Evolutionary conservation across 371 early-diverging fungal species (phyloP).

Genomic region (Gilbertella persicaria): DNA sequence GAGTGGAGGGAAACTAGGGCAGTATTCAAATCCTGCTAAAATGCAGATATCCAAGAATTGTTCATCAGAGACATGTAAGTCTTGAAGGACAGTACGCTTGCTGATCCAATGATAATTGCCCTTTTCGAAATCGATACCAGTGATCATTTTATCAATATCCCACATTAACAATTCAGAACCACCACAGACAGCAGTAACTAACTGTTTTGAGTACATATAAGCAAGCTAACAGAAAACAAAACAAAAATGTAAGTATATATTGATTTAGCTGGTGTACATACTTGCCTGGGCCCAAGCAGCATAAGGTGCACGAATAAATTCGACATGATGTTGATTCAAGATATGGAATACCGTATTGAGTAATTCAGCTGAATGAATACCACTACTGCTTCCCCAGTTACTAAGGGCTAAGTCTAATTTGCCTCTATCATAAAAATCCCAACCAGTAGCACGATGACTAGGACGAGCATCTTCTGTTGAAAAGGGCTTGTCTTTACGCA

Average conservation of each 20-base stretch:
- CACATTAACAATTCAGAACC: constrained; percentile 79
- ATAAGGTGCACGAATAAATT: constrained; percentile 85
- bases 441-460: constrained; percentile 63
- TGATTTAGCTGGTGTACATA: too few relatives aligned
- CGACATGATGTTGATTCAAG: constrained; percentile 63
- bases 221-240: constrained; percentile 55
- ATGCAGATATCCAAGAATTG: constrained; percentile 85
- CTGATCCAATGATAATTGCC: constrained; percentile 69
- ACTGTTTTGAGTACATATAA: constrained; percentile 71
- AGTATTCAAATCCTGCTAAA: constrained; percentile 79
- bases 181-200: constrained; percentile 73
- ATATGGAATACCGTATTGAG: constrained; percentile 72
- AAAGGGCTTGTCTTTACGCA: constrained; percentile 76
- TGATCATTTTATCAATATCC: constrained; percentile 78
- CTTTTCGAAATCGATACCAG: constrained; percentile 65
- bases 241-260: too few relatives aligned
- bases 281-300: constrained; percentile 80
- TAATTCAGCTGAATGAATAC: constrained; percentile 64
- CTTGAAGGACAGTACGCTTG: constrained; percentile 65
- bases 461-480: constrained; percentile 68
- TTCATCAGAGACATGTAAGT: constrained; percentile 67
- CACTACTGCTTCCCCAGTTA: constrained; percentile 59
- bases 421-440: constrained; percentile 73
- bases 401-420: constrained; percentile 61
- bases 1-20: constrained; percentile 75